Conservation (phyloP, 768 basidiomycete genomes). For the Naganishia friedmannii region DNA sequence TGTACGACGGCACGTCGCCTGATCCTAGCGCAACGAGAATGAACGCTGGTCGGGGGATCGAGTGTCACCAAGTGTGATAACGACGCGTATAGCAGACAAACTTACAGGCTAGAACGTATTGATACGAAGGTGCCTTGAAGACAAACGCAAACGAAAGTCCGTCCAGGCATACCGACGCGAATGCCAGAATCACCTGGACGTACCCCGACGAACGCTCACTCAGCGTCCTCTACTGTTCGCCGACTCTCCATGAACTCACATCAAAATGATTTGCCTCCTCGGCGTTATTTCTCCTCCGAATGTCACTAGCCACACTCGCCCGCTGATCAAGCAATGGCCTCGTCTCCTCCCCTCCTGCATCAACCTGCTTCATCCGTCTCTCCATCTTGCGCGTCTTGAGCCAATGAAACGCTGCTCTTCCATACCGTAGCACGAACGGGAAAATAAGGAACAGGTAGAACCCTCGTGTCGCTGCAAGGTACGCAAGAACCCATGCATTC, state of each 20-base stretch:
- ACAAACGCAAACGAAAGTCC: constrained; percentile 38
- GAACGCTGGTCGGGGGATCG: constrained; percentile 29
- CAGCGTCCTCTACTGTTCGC: neutral
- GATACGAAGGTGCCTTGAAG: constrained; percentile 35
- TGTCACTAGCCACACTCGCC: constrained; percentile 29
- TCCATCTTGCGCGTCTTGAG: constrained; percentile 2
- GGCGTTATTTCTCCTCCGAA: constrained; percentile 27
- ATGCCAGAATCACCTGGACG: constrained; percentile 39
- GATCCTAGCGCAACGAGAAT: constrained; percentile 41
- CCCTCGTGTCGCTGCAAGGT: constrained; percentile 40
- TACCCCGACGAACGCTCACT: neutral
- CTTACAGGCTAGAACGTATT: constrained; percentile 39
- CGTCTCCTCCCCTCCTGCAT: neutral
- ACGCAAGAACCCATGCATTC: constrained; percentile 47
- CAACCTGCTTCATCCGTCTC: constrained; percentile 18
- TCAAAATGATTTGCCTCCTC: constrained; percentile 46
- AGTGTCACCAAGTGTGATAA: too few relatives aligned
- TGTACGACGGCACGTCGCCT: constrained; percentile 45
- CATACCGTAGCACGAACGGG: constrained; percentile 39
- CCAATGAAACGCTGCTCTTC: constrained; percentile 35
- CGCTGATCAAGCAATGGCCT: constrained; percentile 24
- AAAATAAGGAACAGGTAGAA: constrained; percentile 42
- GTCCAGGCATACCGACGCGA: constrained; percentile 41
- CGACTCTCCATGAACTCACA: constrained; percentile 33
- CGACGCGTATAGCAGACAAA: neutral